phyloP scores from a whole-genome alignment of 163 green algal species.

The Chlamydomonas reinhardtii region DNA sequence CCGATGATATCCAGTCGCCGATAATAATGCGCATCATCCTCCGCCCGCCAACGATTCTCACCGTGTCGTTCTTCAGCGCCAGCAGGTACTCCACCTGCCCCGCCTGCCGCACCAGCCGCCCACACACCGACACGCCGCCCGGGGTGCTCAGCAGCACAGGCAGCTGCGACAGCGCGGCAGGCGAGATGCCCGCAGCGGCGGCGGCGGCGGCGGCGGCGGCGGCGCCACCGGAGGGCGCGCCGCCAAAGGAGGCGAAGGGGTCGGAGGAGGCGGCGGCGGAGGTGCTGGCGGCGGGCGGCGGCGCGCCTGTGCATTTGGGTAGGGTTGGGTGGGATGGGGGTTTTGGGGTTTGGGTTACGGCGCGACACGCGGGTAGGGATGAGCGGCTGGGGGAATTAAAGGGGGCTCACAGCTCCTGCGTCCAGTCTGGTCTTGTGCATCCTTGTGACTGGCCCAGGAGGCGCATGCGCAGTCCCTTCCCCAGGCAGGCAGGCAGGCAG shows the following conservation, averaged over 20 bases:
- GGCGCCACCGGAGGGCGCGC: neutral
- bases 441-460: no score
- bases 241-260: conserved; percentile 30
- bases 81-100: conserved; percentile 59
- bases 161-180: conserved; percentile 52
- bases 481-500: no score
- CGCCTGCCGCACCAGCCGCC: conserved; percentile 66
- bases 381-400: no score
- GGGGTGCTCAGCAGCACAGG: conserved; percentile 81
- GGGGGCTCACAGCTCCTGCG: no score
- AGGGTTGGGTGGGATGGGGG: neutral
- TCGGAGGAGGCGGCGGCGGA: conserved; percentile 31
- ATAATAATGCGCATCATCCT: no score
- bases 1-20: no score
- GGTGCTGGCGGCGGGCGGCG: neutral
- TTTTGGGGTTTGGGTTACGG: no score
- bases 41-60: no score
- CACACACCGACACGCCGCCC: conserved; percentile 79
- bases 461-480: no score
- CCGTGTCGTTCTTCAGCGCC: conserved; percentile 56
- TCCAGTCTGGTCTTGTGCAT: no score
- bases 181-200: neutral
- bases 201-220: neutral
- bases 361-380: no score
- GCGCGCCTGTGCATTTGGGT: neutral